Evolutionary conservation across 805 yeast species (phyloP).

Genomic region (Pichia manshurica): DNA sequence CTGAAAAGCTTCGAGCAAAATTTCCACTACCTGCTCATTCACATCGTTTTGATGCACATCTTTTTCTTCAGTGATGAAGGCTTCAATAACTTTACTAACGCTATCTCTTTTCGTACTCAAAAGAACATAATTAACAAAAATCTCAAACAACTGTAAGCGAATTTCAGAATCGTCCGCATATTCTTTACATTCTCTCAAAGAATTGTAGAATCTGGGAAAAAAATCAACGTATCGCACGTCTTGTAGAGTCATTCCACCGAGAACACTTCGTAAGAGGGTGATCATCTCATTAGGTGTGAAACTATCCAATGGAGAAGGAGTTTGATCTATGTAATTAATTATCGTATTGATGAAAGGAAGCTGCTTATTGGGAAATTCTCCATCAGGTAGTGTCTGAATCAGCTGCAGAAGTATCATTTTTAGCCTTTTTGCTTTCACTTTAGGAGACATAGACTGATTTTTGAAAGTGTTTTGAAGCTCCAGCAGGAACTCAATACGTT

Average conservation of each 20-base stretch:
- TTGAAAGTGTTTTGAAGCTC: slow-evolving; percentile 25
- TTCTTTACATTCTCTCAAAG: slow-evolving; percentile 24
- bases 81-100: slow-evolving; percentile 23
- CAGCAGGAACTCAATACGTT: slow-evolving; percentile 12
- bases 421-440: slow-evolving; percentile 23
- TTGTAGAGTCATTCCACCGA: slow-evolving; percentile 26
- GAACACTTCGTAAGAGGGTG: slow-evolving; percentile 19
- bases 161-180: slow-evolving; percentile 18
- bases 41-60: slow-evolving; percentile 14
- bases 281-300: slow-evolving; percentile 23
- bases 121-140: slow-evolving; percentile 29
- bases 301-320: slow-evolving; percentile 21
- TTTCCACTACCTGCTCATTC: slow-evolving; percentile 21
- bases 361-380: slow-evolving; percentile 22
- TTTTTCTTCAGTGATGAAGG: slow-evolving; percentile 26
- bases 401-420: slow-evolving; percentile 20
- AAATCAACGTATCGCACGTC: slow-evolving; percentile 27
- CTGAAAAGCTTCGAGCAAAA: slow-evolving; percentile 29
- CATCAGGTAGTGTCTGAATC: slow-evolving; percentile 17
- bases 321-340: slow-evolving; percentile 27
- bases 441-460: slow-evolving; percentile 23
- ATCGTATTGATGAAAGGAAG: slow-evolving; percentile 27
- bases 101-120: slow-evolving; percentile 26
- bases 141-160: slow-evolving; percentile 29
- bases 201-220: slow-evolving; percentile 31